phyloP scores from a whole-genome alignment of 306 rosid species.

The Parietaria judaica region DNA sequence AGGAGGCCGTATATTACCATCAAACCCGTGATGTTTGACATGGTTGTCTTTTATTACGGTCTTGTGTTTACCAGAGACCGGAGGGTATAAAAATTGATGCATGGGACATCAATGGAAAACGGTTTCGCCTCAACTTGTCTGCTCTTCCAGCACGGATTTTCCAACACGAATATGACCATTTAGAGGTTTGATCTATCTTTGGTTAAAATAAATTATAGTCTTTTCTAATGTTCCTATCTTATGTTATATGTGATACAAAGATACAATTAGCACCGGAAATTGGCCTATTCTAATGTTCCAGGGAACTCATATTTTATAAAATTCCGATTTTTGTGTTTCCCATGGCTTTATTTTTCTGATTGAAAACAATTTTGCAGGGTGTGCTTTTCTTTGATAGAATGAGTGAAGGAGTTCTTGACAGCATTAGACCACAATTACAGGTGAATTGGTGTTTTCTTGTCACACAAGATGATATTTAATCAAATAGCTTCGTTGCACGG shows the following conservation, averaged over 20 bases:
- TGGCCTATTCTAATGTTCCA: no score
- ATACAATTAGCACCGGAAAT: no score
- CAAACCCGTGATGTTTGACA: no score
- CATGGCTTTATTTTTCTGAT: slow-evolving; percentile 7
- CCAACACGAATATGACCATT: slow-evolving; percentile 94
- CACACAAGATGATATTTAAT: neutral
- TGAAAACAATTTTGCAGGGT: slow-evolving; percentile 46
- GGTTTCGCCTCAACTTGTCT: slow-evolving; percentile 55
- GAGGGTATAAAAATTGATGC: slow-evolving; percentile 84
- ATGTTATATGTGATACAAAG: no score
- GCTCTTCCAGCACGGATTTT: slow-evolving; percentile 86
- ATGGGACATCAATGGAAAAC: slow-evolving; percentile 49
- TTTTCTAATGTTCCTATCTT: neutral
- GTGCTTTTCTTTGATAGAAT: slow-evolving; percentile 85
- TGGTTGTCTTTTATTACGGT: no score
- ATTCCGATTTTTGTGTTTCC: no score
- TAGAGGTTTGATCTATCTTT: slow-evolving; percentile 48
- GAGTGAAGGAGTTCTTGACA: slow-evolving; percentile 66
- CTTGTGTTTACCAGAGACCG: slow-evolving; percentile 52
- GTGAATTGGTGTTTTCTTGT: slow-evolving; percentile 27
- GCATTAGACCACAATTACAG: slow-evolving; percentile 54
- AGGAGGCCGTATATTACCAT: no score
- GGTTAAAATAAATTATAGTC: neutral
- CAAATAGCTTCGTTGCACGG: slow-evolving; percentile 1
- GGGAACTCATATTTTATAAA: no score